These are phyloP conservation scores for Hypoxylon rubiginosum DNA, from an alignment of 2,329 filamentous ascomycete genomes.

Conservation along the genomic window DNA sequence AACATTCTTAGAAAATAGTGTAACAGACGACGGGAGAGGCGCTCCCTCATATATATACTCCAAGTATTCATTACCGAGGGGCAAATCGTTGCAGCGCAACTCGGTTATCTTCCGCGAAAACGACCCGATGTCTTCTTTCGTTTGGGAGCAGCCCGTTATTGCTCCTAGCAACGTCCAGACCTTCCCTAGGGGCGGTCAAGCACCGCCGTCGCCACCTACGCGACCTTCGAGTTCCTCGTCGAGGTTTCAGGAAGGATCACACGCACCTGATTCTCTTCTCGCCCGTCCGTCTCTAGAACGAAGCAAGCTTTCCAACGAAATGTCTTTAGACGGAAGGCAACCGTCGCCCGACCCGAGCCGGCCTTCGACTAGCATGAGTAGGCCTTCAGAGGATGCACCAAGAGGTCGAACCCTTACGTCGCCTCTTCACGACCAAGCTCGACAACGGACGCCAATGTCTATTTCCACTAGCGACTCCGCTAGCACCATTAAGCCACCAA, in stretches of 20 bases:
- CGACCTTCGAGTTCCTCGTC: constrained; percentile 70
- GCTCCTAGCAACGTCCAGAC: constrained; percentile 60
- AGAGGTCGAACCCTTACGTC: constrained; percentile 61
- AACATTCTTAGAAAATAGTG: constrained; percentile 67
- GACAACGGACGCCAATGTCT: constrained; percentile 63
- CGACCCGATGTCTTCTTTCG: constrained; percentile 66
- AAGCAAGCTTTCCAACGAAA: constrained; percentile 65
- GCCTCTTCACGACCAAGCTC: constrained; percentile 55
- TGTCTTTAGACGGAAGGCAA: constrained; percentile 57
- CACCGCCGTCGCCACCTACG: constrained; percentile 73
- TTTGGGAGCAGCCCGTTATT: constrained; percentile 71
- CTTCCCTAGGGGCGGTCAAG: constrained; percentile 58
- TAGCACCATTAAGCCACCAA: constrained; percentile 65
- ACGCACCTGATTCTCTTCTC: constrained; percentile 57
- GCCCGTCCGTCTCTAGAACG: constrained; percentile 64
- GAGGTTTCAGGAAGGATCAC: constrained; percentile 51
- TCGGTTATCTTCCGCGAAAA: constrained; percentile 71
- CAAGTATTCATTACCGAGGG: constrained; percentile 85
- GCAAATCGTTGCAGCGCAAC: constrained; percentile 80
- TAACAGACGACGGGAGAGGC: constrained; percentile 60
- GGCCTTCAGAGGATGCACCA: constrained; percentile 63
- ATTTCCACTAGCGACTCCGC: constrained; percentile 66
- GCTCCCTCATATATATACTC: constrained; percentile 87
- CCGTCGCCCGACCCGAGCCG: constrained; percentile 61
- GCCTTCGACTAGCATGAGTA: constrained; percentile 60